A percentile compares a stretch with the other conserved stretches of the same genome.
These are phyloP conservation scores for Fagopyrum tataricum DNA, from an alignment of 148 eudicot genomes.

Conservation along the genomic window DNA sequence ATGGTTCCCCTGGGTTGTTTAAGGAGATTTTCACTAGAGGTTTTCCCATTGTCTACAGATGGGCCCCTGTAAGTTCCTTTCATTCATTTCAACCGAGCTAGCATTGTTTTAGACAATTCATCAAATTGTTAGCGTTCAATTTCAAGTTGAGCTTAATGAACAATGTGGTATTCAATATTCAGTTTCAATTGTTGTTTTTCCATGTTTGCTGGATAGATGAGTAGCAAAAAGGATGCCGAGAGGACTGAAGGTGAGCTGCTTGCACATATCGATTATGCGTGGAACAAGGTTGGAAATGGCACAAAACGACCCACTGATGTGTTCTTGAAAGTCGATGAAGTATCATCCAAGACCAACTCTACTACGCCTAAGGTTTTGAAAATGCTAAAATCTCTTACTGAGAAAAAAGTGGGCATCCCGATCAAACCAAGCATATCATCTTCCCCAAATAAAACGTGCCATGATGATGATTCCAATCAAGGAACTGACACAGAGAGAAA, in stretches of 20 bases:
- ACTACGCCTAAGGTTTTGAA: constrained; percentile 26
- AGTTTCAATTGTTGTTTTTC: not conserved
- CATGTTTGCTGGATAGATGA: constrained; percentile 38
- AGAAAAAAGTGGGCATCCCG: constrained; percentile 48
- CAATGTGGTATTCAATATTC: not conserved
- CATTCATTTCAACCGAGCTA: not conserved
- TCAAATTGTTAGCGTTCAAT: not conserved
- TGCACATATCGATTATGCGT: constrained; percentile 70
- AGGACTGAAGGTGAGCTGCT: constrained; percentile 66
- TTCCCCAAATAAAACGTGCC: constrained; percentile 10
- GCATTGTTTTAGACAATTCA: not conserved
- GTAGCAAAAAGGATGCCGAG: constrained; percentile 64
- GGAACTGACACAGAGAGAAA: constrained; percentile 14
- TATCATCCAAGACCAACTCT: constrained; percentile 14
- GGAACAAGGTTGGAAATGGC: constrained; percentile 80
- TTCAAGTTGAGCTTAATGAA: not conserved
- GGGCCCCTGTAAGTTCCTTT: constrained; percentile 71
- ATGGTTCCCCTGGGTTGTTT: constrained; percentile 32
- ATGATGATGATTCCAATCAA: constrained; percentile 22
- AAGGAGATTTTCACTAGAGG: constrained; percentile 53
- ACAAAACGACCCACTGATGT: constrained; percentile 62
- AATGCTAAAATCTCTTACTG: constrained; percentile 36
- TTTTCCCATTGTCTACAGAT: constrained; percentile 58
- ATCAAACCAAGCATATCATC: constrained; percentile 32
- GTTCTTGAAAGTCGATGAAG: constrained; percentile 32